Evolutionary conservation across 2,329 filamentous ascomycete genomes (phyloP).

Genomic region (Dothideomycetes sp.): DNA sequence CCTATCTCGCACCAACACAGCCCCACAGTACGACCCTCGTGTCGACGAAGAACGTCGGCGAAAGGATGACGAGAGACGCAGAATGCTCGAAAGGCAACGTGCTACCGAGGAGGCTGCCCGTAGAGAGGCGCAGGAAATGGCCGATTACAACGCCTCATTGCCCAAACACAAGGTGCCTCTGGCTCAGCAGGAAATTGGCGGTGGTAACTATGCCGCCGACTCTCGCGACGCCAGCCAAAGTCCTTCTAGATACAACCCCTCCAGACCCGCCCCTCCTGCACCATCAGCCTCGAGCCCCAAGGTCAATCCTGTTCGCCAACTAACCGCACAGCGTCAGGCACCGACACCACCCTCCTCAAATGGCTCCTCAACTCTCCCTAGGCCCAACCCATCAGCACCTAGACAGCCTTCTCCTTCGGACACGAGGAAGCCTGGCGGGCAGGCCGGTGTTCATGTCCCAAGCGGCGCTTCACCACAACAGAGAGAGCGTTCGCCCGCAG

Average conservation of each 20-base stretch:
- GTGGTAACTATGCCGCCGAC: constrained; percentile 41
- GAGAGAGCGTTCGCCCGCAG: constrained; percentile 18
- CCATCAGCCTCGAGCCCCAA: constrained; percentile 52
- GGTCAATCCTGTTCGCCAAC: constrained; percentile 41
- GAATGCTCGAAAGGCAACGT: constrained; percentile 29
- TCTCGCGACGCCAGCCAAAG: constrained; percentile 36
- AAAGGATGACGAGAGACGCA: constrained; percentile 31
- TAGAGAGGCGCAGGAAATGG: constrained; percentile 60
- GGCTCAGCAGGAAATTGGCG: constrained; percentile 84
- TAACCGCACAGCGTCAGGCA: constrained; percentile 67
- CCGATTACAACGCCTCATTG: constrained; percentile 76
- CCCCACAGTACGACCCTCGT: constrained; percentile 24
- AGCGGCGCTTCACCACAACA: constrained; percentile 16
- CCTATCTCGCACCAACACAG: constrained; percentile 19
- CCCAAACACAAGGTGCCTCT: constrained; percentile 71
- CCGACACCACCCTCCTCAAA: constrained; percentile 56
- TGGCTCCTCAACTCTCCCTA: constrained; percentile 17
- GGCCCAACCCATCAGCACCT: constrained; percentile 20
- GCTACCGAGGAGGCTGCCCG: constrained; percentile 36
- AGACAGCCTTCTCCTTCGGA: constrained; percentile 23
- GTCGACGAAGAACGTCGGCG: constrained; percentile 31
- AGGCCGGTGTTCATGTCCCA: constrained; percentile 14
- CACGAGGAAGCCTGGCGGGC: constrained; percentile 22
- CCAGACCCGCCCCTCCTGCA: constrained; percentile 60
- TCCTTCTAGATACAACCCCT: constrained; percentile 71